Conservation (phyloP, 1,284 basidiomycete species). For the Moesziomyces parantarcticus region DNA sequence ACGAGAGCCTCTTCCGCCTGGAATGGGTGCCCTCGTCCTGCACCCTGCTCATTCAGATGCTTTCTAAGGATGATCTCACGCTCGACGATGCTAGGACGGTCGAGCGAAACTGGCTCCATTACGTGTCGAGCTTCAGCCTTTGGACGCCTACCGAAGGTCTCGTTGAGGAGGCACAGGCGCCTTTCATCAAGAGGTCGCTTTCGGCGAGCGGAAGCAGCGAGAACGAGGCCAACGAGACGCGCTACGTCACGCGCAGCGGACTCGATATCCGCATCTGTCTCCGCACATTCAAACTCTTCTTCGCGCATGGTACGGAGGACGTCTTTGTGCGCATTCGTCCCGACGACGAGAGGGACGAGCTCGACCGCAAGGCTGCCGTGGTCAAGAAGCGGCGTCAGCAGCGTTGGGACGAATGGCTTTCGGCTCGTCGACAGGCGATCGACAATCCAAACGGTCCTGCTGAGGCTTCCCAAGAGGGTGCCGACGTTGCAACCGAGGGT, state of each 20-base stretch:
- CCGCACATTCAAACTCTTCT: constrained; percentile 70
- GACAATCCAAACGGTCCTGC: constrained; percentile 26
- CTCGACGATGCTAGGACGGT: constrained; percentile 85
- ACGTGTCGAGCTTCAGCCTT: constrained; percentile 82
- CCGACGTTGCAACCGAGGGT: constrained; percentile 3
- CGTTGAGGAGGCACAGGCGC: constrained; percentile 56
- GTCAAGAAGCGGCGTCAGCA: constrained; percentile 27
- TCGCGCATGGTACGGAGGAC: constrained; percentile 68
- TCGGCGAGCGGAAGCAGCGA: constrained; percentile 37
- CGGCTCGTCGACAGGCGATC: constrained; percentile 48
- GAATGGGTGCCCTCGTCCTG: constrained; percentile 81
- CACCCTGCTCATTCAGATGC: constrained; percentile 82
- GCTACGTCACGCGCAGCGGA: constrained; percentile 73
- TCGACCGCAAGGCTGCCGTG: constrained; percentile 30
- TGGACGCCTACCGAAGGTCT: constrained; percentile 67
- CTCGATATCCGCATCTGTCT: constrained; percentile 69
- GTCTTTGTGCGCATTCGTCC: constrained; percentile 61
- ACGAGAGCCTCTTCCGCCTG: constrained; percentile 90
- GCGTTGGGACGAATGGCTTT: constrained; percentile 57
- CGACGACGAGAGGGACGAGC: constrained; percentile 26
- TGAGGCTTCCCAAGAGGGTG: constrained; percentile 10
- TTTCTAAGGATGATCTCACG: constrained; percentile 88
- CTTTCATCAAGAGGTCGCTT: constrained; percentile 58
- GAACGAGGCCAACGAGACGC: constrained; percentile 39
- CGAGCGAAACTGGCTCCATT: constrained; percentile 86